Percentiles rank a stretch among this genome's conserved stretches.
phyloP scores from a whole-genome alignment of 2,329 filamentous ascomycete species.

The Aspergillus versicolor region DNA sequence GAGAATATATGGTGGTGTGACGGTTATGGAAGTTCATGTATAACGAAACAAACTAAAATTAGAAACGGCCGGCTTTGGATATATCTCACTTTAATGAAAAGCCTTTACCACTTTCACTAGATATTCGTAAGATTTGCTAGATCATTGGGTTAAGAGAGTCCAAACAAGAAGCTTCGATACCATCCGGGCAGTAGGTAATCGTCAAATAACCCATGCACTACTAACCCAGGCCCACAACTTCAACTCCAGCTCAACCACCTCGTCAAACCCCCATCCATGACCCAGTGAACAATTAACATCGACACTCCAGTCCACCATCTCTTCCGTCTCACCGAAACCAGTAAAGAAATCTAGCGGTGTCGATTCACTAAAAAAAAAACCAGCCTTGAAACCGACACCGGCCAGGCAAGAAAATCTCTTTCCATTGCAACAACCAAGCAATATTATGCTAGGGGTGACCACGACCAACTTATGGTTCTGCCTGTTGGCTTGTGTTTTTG shows the following conservation, averaged over 20 bases:
- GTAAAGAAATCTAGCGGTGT: not conserved
- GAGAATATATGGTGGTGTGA: slow-evolving; percentile 42
- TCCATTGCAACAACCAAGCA: too few relatives aligned
- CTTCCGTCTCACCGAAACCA: too few relatives aligned
- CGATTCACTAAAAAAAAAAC: not conserved
- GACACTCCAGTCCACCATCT: too few relatives aligned
- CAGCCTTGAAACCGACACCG: not conserved
- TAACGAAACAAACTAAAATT: not conserved
- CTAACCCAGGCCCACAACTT: not conserved
- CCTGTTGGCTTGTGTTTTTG: not conserved
- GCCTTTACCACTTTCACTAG: too few relatives aligned
- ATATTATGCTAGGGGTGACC: too few relatives aligned
- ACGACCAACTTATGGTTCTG: not conserved
- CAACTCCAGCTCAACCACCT: not conserved
- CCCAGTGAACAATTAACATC: too few relatives aligned
- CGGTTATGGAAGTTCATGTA: not conserved
- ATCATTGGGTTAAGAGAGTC: too few relatives aligned
- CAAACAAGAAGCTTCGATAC: too few relatives aligned
- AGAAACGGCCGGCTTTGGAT: not conserved
- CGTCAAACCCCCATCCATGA: too few relatives aligned
- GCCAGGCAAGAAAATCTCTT: too few relatives aligned
- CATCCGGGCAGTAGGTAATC: not conserved
- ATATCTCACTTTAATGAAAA: not conserved
- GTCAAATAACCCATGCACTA: not conserved
- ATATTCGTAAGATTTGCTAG: too few relatives aligned